Evolutionary conservation across 495 filamentous ascomycete genomes (phyloP), one percentile per base, ranked within the genome.

Genomic region (Astrothelium subdiscretum): DNA sequence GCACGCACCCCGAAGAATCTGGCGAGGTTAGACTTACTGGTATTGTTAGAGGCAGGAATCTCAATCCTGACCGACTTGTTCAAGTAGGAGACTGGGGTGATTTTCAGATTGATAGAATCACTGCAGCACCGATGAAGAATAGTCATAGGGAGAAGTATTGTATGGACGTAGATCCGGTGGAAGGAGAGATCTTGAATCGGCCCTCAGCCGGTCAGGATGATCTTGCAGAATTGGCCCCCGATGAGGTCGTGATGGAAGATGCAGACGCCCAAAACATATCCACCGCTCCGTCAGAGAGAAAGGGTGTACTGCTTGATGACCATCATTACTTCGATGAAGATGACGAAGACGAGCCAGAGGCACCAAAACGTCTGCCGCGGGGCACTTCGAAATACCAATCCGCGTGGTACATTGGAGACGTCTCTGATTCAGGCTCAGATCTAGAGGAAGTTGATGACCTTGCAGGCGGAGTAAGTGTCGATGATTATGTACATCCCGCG

Each of bases 311-410:
- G 44, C 79, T 98, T 31, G 94, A 98, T 66, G 92, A 96, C 64
- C 92, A 98, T 74, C 94, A 97, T 70, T 98, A 98, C 75, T 98
- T 96, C 70, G 92, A 91, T 2, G 94, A 97, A 58, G 90, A 95
- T 20, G 88, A 95, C 26, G 77, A 81, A n/a, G 77, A 81, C 63
- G 76, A 81, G 32, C 81, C 84, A 2, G 65, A 77, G 13, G 70
- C 73, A 48, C 89, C 90, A 3, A 95, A 87, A 75, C 83, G 82
- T 66, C 72, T 98, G 24, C 94, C 94, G 0, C 88, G 85, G 71
- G 94, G 94, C 59, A 98, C 94, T 26, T 97, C 94, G 5, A 80
- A 85, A 31, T 97, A 97, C 70, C 94, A 98, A 73, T 80, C 91
- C 10, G 91, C 92, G 8, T 98, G 94, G 94, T 96, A 85, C 68